Base-by-base conservation (phyloP, 1,284 basidiomycete genomes). In the Meira miltonrushii region DNA sequence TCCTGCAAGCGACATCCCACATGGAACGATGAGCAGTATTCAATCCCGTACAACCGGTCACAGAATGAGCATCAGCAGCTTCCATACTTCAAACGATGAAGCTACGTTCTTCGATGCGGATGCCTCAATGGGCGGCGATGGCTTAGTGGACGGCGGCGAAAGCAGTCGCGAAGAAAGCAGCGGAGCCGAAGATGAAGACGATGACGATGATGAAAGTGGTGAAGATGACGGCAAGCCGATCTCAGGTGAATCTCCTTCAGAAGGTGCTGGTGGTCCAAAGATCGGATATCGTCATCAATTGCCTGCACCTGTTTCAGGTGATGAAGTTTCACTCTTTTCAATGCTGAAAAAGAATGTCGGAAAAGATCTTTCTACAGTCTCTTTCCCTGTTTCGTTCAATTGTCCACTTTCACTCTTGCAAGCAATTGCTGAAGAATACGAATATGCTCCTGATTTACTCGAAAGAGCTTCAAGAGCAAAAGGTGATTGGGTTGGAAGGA, bases 291-390 rank as follows among this genome's bases (percentile, higher is more conserved):
- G 78, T 54, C 60, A 80, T 1, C 80, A 81, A 52, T 81, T 95
- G 43, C 91, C 87, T 15, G 77, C 79, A 15, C 79, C 79, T 4
- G 78, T 81, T 0, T 79, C 79, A 6, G 86, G 85, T 1, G 89
- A 93, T 60, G 92, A 95, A 80, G 88, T 90, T 3, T 91, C 88
- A 66, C 80, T 95, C 44, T 90, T 94, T 70, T 81, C 86, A 1
- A 86, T 94, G 59, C 79, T 95, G 55, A 91, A 91, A 81, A 94
- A 92, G 81, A 94, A 92, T 72, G 88, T 95, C 51, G 75, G 75
- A 38, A 77, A 78, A 55, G 77, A 78, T 54, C 65, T 78, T 1
- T 72, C 75, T n/a, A 74, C 75, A 28, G 72, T 78, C 48, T 74
- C 71, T 10, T 78, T 78, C 63, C 77, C 77, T 40, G 77, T 78